Base-by-base conservation (phyloP, 2,329 filamentous ascomycete species). In the Sporothrix schenckii region DNA sequence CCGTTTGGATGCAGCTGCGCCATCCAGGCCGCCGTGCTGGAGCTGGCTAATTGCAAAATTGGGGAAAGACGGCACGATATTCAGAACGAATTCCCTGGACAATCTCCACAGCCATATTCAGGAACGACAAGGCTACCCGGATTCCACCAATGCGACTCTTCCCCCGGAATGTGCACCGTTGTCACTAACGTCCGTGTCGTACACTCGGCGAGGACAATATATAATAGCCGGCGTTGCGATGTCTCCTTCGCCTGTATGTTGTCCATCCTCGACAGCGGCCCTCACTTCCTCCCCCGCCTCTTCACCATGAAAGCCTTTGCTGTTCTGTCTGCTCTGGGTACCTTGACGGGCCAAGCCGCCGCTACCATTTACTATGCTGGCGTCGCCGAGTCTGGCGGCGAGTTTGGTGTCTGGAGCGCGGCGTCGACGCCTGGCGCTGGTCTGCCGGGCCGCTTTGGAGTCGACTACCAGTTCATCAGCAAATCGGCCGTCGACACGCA, bases 391-490 rank as follows among this genome's bases (percentile, higher is more conserved):
- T 83, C 81, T 7, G 77, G 82, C 70, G 82, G 82, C 54, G 82
- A 84, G 72, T 84, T 84, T 73, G 82, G 82, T 41, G 81, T 81
- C 1, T 83, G 78, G 74, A 81, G 80, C 66, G 71, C 76, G 2
- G 77, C 76, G 3, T 74, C 76, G 0, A 79, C 76, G 2, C 72
- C 73, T 5, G 81, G 81, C 1, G 80, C 79, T 9, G 83, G 83
- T 0, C 77, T 86, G n/a, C 84, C 84, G 0, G 84, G 84, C 0
- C 76, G 77, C 1, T 85, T 85, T 70, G 83, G 83, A 9, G 79
- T 80, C 4, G 84, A 86, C 70, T 85, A 85, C 75, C 75, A 80
- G 9, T 86, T 86, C 75, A 85, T 86, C 74, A 80, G 81, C 72
- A 76, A 82, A 72, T 76, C 76, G 10, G 80, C 80, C 14, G 76